These are phyloP conservation scores for Buxus sempervirens DNA, from an alignment of 164 flowering plant genomes.

Conservation along the genomic window DNA sequence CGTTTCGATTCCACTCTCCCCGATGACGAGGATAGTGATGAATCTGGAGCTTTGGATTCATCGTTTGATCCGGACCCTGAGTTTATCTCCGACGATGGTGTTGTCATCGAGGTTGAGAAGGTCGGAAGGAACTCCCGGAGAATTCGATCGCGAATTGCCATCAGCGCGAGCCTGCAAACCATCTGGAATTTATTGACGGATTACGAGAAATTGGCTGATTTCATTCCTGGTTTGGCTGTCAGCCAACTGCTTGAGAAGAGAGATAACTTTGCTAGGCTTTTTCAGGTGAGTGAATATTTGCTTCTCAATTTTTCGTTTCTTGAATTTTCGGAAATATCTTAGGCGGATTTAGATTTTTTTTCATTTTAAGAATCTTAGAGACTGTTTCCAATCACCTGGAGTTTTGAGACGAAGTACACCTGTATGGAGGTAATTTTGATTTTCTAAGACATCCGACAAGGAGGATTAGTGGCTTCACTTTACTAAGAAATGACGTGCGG, in stretches of 20 bases:
- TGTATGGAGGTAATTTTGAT: too few species aligned
- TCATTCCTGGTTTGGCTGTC: slow-evolving; percentile 67
- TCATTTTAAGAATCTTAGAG: too few species aligned
- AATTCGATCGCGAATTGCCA: slow-evolving; percentile 39
- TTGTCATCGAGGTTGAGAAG: slow-evolving; percentile 41
- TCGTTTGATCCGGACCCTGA: not conserved
- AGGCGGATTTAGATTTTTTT: too few species aligned
- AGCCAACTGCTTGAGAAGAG: slow-evolving; percentile 56
- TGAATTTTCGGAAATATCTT: not conserved
- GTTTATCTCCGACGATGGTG: not conserved
- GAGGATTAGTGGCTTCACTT: too few species aligned
- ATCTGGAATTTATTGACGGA: slow-evolving; percentile 69
- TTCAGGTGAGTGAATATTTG: slow-evolving; percentile 37
- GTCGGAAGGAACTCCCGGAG: slow-evolving; percentile 49
- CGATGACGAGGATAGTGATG: not conserved
- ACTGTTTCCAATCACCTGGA: too few species aligned
- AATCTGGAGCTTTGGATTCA: not conserved
- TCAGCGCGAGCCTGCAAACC: slow-evolving; percentile 46
- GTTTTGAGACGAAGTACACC: too few species aligned
- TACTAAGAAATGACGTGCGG: too few species aligned
- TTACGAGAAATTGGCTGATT: slow-evolving; percentile 62
- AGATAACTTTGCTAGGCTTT: slow-evolving; percentile 51
- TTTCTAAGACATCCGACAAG: too few species aligned
- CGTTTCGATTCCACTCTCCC: too few species aligned
- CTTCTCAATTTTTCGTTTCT: not conserved